Evolutionary conservation across 805 yeast species (phyloP).

Genomic region (Jamesozyma piceae): DNA sequence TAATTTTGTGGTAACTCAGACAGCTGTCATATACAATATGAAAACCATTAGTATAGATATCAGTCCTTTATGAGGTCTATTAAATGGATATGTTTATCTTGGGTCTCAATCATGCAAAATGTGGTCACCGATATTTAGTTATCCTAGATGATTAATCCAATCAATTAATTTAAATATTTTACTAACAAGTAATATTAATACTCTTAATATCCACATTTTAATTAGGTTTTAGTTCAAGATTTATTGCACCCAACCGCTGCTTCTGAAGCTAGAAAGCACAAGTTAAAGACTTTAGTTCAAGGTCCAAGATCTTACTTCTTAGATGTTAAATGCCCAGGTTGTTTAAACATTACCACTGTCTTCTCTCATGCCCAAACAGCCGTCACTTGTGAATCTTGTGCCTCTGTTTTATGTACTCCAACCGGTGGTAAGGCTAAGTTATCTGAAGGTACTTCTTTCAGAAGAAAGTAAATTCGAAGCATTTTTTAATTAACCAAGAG

Average conservation of each 20-base stretch:
- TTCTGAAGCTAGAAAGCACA: conserved; percentile 94
- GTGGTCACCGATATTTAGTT: neutral
- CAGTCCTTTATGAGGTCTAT: no score
- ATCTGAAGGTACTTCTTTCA: conserved; percentile 99
- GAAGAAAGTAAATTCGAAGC: conserved; percentile 70
- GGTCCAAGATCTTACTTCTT: conserved; percentile 98
- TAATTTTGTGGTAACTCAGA: no score
- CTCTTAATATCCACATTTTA: conserved; percentile 2
- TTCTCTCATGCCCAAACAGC: conserved; percentile 99
- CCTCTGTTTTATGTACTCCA: conserved; percentile 97
- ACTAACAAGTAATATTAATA: conserved; percentile 15
- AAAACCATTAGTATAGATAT: no score
- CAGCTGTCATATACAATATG: no score
- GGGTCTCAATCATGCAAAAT: no score
- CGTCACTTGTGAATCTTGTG: conserved; percentile 97
- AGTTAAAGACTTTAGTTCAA: conserved; percentile 94
- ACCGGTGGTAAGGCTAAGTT: conserved; percentile 99
- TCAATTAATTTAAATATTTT: conserved; percentile 1
- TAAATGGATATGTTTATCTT: no score
- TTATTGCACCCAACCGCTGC: conserved; percentile 96
- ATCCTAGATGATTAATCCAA: neutral
- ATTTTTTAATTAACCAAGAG: neutral
- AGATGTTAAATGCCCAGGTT: conserved; percentile 99
- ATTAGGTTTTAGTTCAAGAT: conserved; percentile 95
- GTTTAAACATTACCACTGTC: conserved; percentile 97